Evolutionary conservation across 169 alveolate genomes (phyloP).

Genomic region (Toxoplasma gondii): DNA sequence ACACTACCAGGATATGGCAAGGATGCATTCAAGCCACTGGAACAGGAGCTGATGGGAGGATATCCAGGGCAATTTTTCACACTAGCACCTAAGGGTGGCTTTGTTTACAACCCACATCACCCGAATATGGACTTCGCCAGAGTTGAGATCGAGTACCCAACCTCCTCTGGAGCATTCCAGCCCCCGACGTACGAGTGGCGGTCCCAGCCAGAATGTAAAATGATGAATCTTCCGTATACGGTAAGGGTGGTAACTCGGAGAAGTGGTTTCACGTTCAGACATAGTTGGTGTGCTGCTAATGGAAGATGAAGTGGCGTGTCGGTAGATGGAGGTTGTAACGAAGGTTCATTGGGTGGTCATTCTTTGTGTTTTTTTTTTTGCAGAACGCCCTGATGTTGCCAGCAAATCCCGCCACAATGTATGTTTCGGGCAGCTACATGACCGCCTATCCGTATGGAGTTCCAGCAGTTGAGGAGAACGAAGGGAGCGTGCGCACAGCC

Average conservation of each 20-base stretch:
- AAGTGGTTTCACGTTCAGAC: too few relatives aligned
- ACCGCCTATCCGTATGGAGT: slow-evolving; percentile 70
- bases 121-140: background rate
- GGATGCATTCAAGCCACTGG: background rate
- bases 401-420: slow-evolving; percentile 59
- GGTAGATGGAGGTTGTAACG: background rate
- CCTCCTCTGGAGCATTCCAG: background rate
- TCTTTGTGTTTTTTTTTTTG: background rate
- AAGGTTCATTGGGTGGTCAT: background rate
- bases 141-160: background rate
- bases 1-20: slow-evolving; percentile 3
- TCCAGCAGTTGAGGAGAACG: slow-evolving; percentile 71
- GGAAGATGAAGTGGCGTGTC: too few relatives aligned
- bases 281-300: too few relatives aligned
- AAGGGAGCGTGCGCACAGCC: background rate
- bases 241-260: slow-evolving; percentile 15
- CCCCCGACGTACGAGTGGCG: slow-evolving; percentile 48
- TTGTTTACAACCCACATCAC: background rate
- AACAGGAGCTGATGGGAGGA: background rate
- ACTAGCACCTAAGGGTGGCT: slow-evolving; percentile 29
- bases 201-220: background rate
- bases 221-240: slow-evolving; percentile 52
- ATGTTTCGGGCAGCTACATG: slow-evolving; percentile 55
- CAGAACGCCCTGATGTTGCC: slow-evolving; percentile 60
- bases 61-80: background rate